Evolutionary conservation across 805 yeast genomes (phyloP), one percentile per base, ranked within the genome.

Genomic region (Kluyveromyces aestuarii): DNA sequence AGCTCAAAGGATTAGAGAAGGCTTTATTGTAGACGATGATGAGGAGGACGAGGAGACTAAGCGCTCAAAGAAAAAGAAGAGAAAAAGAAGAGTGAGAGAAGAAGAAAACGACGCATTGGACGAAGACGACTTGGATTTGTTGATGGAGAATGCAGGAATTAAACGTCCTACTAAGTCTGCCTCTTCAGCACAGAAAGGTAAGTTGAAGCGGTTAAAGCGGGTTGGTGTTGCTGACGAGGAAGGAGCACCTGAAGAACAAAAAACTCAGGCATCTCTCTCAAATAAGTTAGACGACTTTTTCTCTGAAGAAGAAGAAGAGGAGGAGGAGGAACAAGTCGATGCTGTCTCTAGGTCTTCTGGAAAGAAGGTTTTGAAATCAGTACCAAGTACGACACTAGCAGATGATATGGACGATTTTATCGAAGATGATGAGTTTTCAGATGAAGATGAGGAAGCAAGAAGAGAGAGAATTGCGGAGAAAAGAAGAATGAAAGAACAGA

Each of bases 321-420:
- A 53, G 13, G 58, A 39, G 25, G 67, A 56, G 25, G 62, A 52
- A 40, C 56, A 56, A 17, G 49, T 48, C 9, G 48, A 45, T 16
- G 47, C 37, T 2, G 43, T 19, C 9, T 11, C n/a, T 13, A 55
- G 25, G 52, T 33, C 10, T 65, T 57, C 13, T 55, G 49, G 17
- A 53, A 53, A 27, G 55, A 58, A 40, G 37, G 45, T 27, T 51
- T 47, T 21, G 45, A 68, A 36, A 67, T 58, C 13, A 67, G 62
- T 18, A 74, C 64, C 33, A 70, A 52, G 36, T 68, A 53, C 14
- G 62, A 57, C 14, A 63, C 60, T 19, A 68, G 64, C 18, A 60
- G 96, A 89, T 62, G 98, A 93, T 66, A 81, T 91, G 58, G 99
- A 89, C 64, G 99, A 90, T 63, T 93, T 93, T 69, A 93, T 93